Conservation (phyloP, 2,329 filamentous ascomycete genomes). For the Thielaviopsis populi region DNA sequence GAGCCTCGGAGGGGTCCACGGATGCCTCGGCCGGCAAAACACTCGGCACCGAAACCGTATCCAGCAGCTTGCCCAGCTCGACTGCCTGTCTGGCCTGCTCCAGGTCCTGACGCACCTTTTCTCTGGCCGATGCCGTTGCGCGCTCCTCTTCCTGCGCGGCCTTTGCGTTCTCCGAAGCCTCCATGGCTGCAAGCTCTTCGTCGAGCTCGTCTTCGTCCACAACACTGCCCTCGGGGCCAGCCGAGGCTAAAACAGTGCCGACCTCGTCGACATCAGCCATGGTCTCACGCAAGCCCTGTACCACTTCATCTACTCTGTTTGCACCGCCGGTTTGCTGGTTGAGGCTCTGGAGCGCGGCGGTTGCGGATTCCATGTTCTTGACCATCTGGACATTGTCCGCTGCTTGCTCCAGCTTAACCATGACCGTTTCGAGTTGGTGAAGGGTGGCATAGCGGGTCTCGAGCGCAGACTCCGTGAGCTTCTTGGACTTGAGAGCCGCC, state of each 20-base stretch:
- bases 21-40: constrained; percentile 11
- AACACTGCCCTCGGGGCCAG: constrained; percentile 26
- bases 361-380: constrained; percentile 64
- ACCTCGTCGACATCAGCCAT: constrained; percentile 76
- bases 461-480: constrained; percentile 60
- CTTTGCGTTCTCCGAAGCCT: constrained; percentile 41
- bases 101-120: constrained; percentile 23
- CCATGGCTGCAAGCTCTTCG: constrained; percentile 67
- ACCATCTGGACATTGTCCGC: constrained; percentile 73
- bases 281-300: constrained; percentile 62
- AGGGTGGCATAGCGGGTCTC: constrained; percentile 57
- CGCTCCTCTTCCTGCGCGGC: constrained; percentile 30
- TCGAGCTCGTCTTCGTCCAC: constrained; percentile 77
- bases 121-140: constrained; percentile 27
- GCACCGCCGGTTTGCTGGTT: constrained; percentile 65
- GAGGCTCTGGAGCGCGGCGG: constrained; percentile 54
- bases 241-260: constrained; percentile 57
- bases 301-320: constrained; percentile 58
- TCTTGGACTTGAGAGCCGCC: constrained; percentile 67
- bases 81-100: constrained; percentile 31
- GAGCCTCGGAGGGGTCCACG: constrained; percentile 14
- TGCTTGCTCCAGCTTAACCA: constrained; percentile 71
- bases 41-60: constrained; percentile 20
- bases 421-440: constrained; percentile 68
- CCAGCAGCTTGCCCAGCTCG: constrained; percentile 37